Conservation (phyloP, 1,284 basidiomycete genomes). For the Stygiomarasmius scandens region DNA sequence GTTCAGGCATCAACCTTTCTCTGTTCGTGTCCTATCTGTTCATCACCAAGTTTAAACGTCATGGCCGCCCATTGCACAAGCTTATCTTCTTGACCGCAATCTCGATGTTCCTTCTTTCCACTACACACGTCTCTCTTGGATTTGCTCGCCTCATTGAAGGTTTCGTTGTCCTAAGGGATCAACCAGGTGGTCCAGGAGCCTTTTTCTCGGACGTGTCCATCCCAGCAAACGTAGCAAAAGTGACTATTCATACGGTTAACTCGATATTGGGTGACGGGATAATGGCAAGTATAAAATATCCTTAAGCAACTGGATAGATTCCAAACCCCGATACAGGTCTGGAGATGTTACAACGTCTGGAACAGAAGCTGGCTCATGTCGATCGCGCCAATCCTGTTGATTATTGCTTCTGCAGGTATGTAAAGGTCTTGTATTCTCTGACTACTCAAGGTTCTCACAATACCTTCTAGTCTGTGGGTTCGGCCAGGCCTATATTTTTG, state of each 20-base stretch:
- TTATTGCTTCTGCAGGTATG: conserved; percentile 37
- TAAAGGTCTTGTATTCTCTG: not conserved
- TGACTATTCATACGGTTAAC: conserved; percentile 40
- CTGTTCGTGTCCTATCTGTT: conserved; percentile 37
- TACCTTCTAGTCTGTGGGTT: conserved; percentile 34
- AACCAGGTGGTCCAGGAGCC: conserved; percentile 35
- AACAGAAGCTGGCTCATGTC: conserved; percentile 35
- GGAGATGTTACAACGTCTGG: conserved; percentile 42
- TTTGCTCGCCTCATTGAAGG: conserved; percentile 41
- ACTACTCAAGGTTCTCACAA: not conserved
- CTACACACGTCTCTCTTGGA: conserved; percentile 39
- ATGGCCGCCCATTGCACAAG: conserved; percentile 29
- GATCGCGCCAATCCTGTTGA: conserved; percentile 31
- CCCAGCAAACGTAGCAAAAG: conserved; percentile 41
- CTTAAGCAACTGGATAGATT: not conserved
- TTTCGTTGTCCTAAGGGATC: conserved; percentile 36
- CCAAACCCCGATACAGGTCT: conserved; percentile 27
- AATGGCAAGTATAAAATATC: conserved; percentile 26
- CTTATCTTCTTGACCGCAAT: conserved; percentile 34
- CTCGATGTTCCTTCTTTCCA: conserved; percentile 39
- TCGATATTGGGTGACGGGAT: conserved; percentile 40
- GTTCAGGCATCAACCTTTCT: conserved; percentile 36
- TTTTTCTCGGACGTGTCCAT: conserved; percentile 42
- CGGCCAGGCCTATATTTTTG: conserved; percentile 37
- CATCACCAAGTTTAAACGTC: conserved; percentile 33